Percentiles rank a stretch among this genome's conserved stretches.
Evolutionary conservation across 2,329 filamentous ascomycete species (phyloP).

Genomic region (Setomelanomma holmii): DNA sequence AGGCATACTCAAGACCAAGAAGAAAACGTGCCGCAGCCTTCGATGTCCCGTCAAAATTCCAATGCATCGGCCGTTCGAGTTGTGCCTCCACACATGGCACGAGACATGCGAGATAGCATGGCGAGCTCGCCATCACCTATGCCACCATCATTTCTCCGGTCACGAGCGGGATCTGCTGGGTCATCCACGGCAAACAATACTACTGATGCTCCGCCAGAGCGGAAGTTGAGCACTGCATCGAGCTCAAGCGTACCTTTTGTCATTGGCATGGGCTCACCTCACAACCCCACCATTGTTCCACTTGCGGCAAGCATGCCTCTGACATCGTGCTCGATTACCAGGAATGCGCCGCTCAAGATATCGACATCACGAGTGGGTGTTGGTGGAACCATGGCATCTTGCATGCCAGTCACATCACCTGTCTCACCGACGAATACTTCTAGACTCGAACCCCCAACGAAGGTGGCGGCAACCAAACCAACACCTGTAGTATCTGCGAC

Average conservation of each 20-base stretch:
- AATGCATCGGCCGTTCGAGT: constrained; percentile 2
- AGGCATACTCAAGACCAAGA: constrained; percentile 18
- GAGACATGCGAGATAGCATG: background rate
- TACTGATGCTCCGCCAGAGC: constrained; percentile 10
- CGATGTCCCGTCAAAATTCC: background rate
- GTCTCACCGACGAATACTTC: constrained; percentile 13
- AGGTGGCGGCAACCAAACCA: background rate
- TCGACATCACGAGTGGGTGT: constrained; percentile 28
- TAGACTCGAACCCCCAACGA: constrained; percentile 7
- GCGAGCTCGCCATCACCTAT: constrained; percentile 2
- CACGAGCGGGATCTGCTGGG: constrained; percentile 22
- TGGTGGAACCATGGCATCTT: constrained; percentile 41
- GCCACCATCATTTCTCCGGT: constrained; percentile 1
- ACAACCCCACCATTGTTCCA: constrained; percentile 36
- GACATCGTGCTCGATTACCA: constrained; percentile 33
- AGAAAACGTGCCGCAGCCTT: background rate
- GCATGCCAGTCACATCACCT: constrained; percentile 30
- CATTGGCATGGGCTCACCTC: constrained; percentile 39
- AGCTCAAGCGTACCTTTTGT: constrained; percentile 35
- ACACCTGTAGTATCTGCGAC: background rate
- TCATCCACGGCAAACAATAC: constrained; percentile 15
- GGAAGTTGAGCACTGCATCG: constrained; percentile 27
- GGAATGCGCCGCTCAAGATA: constrained; percentile 20
- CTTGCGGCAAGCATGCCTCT: constrained; percentile 24
- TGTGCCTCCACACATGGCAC: background rate